Base-by-base conservation (phyloP, 495 filamentous ascomycete genomes). In the Penicillium egyptiacum region DNA sequence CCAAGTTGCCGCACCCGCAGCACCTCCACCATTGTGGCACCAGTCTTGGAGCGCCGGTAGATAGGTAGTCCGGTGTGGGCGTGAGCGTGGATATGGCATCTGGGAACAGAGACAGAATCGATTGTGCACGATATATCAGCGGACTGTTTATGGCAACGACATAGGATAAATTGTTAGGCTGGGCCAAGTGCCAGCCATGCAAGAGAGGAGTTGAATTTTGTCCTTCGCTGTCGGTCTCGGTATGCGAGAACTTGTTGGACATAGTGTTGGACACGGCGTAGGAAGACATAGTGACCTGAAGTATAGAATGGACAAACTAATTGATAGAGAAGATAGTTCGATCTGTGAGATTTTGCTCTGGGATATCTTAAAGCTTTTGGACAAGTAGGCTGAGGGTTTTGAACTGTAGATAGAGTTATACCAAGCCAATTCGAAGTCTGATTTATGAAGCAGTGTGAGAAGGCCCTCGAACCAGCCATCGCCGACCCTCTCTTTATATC, bases 11-110 rank as follows among this genome's bases (percentile, higher is more conserved):
- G 14, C 55, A 57, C 0, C 7, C 5, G 17, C 55, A 57, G 46
- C 55, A 57, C 14, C 2, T 35, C 55, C 47, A 51, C 55, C 55
- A 57, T 19, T 17, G 12, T 11, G 25, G 2, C 23, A 26, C 39
- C 26, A 42, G 25, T n/a, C 28, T 40, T 5, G 39, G 35, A 16
- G 46, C 17, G 1, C 45, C 39, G 2, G 37, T 57, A 16, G 37
- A 33, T 3, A 54, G 28, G 41, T 16, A 37, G 3, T 35, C 49
- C 5, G 40, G 17, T 11, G 51, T n/a, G 26, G 17, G 12, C 16
- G 41, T 22, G 14, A 54, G 17, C 0, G 17, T 3, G 28, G 41
- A 12, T 22, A 45, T 23, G 5, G 19, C 9, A 44, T 50, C 19
- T 7, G 14, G 45, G 10, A 7, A 33, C 9, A 37, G 25, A 12